Percentiles rank a stretch among this genome's conserved stretches.
Conservation (phyloP, 495 filamentous ascomycete genomes). For the Xylaria venustula region DNA sequence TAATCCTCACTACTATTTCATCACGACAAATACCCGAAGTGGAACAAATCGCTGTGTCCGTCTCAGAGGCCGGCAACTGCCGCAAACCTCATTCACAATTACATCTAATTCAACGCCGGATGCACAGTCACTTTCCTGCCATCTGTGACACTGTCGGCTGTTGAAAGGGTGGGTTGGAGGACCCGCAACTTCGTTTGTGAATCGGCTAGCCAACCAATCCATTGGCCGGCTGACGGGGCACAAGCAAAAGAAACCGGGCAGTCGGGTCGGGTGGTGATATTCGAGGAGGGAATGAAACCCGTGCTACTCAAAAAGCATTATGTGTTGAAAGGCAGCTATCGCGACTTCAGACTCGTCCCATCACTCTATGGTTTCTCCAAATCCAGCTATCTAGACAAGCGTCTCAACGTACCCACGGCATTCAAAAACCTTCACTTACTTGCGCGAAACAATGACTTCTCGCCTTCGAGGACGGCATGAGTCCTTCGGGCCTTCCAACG, state of each 20-base stretch:
- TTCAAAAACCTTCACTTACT: neutral
- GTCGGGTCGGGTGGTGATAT: neutral
- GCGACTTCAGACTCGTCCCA: neutral
- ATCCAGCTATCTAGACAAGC: slow-evolving; percentile 13
- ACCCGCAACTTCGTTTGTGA: slow-evolving; percentile 24
- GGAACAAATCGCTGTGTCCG: neutral
- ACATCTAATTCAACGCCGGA: neutral
- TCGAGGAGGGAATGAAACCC: neutral
- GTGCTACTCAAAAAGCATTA: neutral
- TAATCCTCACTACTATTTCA: neutral
- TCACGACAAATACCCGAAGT: neutral
- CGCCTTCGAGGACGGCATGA: slow-evolving; percentile 24
- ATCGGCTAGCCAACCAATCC: slow-evolving; percentile 13
- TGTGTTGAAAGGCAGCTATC: slow-evolving; percentile 1
- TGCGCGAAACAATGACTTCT: slow-evolving; percentile 36
- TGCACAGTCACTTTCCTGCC: slow-evolving; percentile 22
- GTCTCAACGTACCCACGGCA: slow-evolving; percentile 12
- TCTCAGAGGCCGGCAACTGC: slow-evolving; percentile 1
- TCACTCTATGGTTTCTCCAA: neutral
- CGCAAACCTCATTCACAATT: neutral
- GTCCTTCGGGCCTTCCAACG: slow-evolving; percentile 20
- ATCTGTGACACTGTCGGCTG: slow-evolving; percentile 12
- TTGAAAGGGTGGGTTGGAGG: slow-evolving; percentile 7
- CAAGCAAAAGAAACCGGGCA: slow-evolving; percentile 15
- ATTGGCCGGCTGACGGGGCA: slow-evolving; percentile 4